Evolutionary conservation across 768 basidiomycete species (phyloP), one percentile per base, ranked within the genome.

Genomic region (Suillus subalutaceus): DNA sequence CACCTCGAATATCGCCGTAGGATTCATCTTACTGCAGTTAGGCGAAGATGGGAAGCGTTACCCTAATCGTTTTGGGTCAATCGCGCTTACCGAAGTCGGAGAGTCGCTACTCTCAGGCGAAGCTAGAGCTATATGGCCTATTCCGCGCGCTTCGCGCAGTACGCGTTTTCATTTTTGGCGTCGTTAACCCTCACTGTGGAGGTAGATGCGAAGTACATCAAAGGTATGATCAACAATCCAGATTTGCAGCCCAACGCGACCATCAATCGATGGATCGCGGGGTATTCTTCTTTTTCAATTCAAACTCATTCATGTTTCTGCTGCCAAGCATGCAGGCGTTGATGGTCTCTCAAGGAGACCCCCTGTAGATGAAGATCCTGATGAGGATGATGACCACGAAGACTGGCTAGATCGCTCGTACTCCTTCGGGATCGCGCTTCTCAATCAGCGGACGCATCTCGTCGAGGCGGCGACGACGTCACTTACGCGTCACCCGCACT

Each of bases 21-120:
- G 0, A 63, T 62, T 35, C 32, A 2, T 35, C 2, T 5, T 35
- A 9, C 9, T 10, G 5, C 78, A 80, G 41, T 35, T 64, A 18
- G 71, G 72, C 37, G 46, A 55, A 0, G 67, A 70, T 1, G 63
- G 70, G 0, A 65, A 66, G 15, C 66, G 71, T 0, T 71, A 72
- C 20, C 80, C 74, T 38, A 71, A 74, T 0, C 67, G 73, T 0
- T 85, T 83, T 56, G 74, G 80, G 0, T 84, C 79, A 0, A 79
- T 84, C 1, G 69, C 77, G 0, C 71, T 83, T 32, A 81, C 80
- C 48, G 74, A 69, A 18, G 46, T 62, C 3, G n/a, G 62, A 65
- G 13, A 69, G 18, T 1, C 44, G 50, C n/a, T 69, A 67, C 18
- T 70, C 69, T 0, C 73, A 76, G 20, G 52, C 70, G 0, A 78